Percentiles rank a stretch among this genome's conserved stretches.
phyloP scores from a whole-genome alignment of 805 yeast species.

The Zygoascus biomembranicola region DNA sequence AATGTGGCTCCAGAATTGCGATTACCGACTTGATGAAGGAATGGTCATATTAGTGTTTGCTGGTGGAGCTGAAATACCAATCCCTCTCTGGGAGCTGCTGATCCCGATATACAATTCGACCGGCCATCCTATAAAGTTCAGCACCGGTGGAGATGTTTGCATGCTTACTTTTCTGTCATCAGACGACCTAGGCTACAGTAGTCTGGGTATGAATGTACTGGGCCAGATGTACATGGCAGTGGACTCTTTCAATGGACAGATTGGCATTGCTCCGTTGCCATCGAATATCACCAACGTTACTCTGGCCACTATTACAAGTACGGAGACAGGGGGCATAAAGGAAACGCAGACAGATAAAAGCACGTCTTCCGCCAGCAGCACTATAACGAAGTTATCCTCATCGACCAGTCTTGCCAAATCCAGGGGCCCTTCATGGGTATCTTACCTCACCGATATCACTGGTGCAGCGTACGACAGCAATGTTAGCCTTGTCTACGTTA shows the following conservation, averaged over 20 bases:
- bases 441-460: neutral
- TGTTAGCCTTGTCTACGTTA: constrained; percentile 2
- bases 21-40: constrained; percentile 14
- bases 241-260: constrained; percentile 13
- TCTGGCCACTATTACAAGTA: neutral
- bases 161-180: constrained; percentile 15
- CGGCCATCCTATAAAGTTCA: constrained; percentile 11
- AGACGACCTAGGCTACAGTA: constrained; percentile 13
- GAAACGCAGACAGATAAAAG: neutral
- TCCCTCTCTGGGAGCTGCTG: constrained; percentile 16
- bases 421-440: neutral
- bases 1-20: constrained; percentile 20
- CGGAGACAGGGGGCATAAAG: neutral
- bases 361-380: neutral
- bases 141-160: constrained; percentile 15
- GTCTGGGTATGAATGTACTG: constrained; percentile 16
- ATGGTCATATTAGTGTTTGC: constrained; percentile 14
- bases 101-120: constrained; percentile 10
- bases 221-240: constrained; percentile 16
- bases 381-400: neutral
- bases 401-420: neutral
- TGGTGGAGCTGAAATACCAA: constrained; percentile 10
- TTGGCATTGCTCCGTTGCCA: constrained; percentile 15
- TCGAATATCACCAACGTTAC: neutral
- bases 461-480: neutral